Conservation (phyloP, 78 protist genomes). For the Protostelium mycophagum region DNA sequence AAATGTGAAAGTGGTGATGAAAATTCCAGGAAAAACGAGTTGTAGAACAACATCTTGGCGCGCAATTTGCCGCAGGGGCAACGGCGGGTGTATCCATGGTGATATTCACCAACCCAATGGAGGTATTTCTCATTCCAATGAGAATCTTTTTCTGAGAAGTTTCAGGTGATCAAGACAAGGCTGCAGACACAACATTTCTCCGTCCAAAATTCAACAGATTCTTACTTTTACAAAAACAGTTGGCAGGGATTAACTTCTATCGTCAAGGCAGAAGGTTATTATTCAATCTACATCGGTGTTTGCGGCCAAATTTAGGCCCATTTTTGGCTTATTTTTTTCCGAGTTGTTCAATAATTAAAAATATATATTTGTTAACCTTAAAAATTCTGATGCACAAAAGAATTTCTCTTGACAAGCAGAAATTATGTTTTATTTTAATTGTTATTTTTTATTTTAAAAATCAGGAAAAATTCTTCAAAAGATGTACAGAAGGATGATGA, state of each 20-base stretch:
- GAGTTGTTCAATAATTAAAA: too few species aligned
- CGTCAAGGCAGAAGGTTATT: neutral
- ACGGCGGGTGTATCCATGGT: neutral
- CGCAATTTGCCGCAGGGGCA: neutral
- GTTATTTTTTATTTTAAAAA: too few species aligned
- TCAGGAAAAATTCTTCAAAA: too few species aligned
- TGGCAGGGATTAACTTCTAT: neutral
- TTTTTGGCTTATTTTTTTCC: too few species aligned
- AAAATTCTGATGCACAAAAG: too few species aligned
- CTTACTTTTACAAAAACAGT: neutral
- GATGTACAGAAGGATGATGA: too few species aligned
- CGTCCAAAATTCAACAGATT: neutral
- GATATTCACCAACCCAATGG: neutral
- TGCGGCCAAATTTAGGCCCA: neutral
- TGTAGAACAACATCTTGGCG: neutral
- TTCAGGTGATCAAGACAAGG: neutral
- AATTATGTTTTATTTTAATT: too few species aligned
- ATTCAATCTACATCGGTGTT: neutral
- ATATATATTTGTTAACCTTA: too few species aligned
- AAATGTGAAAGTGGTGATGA: too few species aligned
- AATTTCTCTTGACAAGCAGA: too few species aligned
- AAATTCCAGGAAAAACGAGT: too few species aligned
- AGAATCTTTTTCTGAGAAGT: too few species aligned
- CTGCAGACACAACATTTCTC: neutral
- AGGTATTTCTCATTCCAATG: neutral